Percentiles rank a stretch among this genome's conserved stretches.
phyloP scores from a whole-genome alignment of 179 eudicot genomes.

The Corrigiola litoralis region DNA sequence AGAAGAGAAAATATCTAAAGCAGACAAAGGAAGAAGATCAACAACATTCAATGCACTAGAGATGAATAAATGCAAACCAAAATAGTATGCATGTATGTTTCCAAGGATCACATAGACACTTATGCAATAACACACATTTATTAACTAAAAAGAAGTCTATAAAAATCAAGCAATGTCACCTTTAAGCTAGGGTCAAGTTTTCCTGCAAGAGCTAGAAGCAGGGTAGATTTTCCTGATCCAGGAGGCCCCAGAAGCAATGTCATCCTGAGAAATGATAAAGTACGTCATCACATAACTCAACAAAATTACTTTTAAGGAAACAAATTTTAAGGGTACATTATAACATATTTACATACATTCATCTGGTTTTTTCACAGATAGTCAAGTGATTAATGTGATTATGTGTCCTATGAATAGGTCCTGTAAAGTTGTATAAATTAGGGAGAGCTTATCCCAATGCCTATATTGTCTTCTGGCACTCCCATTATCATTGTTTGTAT shows the following conservation, averaged over 20 bases:
- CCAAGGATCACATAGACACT: neutral
- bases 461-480: too few species aligned
- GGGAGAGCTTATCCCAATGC: too few species aligned
- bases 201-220: constrained; percentile 43
- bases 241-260: constrained; percentile 44
- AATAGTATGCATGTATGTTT: neutral
- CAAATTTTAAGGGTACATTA: neutral
- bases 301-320: neutral
- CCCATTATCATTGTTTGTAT: too few species aligned
- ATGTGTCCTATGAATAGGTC: too few species aligned
- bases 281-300: neutral
- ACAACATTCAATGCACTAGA: neutral
- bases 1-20: neutral
- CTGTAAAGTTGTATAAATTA: too few species aligned
- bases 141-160: neutral
- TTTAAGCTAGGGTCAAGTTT: constrained; percentile 35
- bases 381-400: too few species aligned
- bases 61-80: neutral
- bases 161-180: constrained; percentile 17
- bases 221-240: constrained; percentile 42
- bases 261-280: constrained; percentile 24
- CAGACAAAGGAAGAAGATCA: neutral
- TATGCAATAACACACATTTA: neutral
- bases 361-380: too few species aligned
- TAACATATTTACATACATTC: too few species aligned